Conservation (phyloP, 306 rosid genomes). For the Psophocarpus tetragonolobus region DNA sequence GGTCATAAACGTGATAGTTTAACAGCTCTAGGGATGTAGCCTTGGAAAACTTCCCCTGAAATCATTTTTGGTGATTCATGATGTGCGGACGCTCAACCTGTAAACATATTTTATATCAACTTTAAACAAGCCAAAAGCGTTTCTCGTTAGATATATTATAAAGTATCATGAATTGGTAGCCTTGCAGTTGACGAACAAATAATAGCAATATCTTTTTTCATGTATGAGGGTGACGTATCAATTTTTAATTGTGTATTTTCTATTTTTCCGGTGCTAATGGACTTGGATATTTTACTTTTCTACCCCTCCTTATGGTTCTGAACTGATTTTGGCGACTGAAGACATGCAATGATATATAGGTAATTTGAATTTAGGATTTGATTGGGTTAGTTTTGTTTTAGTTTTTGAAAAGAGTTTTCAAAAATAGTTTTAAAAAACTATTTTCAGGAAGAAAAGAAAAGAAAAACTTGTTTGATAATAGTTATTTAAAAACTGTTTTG, state of each 20-base stretch:
- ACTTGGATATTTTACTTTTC: conserved; percentile 25
- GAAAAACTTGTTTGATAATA: too few relatives aligned
- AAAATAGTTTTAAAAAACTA: too few relatives aligned
- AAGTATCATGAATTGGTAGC: conserved; percentile 46
- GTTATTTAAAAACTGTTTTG: too few relatives aligned
- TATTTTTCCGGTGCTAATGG: background rate
- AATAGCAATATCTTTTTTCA: conserved; percentile 39
- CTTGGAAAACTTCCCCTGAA: conserved; percentile 39
- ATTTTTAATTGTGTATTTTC: conserved; percentile 8
- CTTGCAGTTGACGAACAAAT: conserved; percentile 42
- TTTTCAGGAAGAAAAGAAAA: too few relatives aligned
- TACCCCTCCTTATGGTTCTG: background rate
- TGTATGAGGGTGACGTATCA: conserved; percentile 57
- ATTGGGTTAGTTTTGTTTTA: too few relatives aligned
- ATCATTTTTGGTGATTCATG: background rate
- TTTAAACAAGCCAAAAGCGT: background rate
- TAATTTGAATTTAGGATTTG: too few relatives aligned
- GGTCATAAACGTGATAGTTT: conserved; percentile 27
- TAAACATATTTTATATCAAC: conserved; percentile 2
- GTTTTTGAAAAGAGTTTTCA: too few relatives aligned
- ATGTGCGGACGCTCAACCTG: conserved; percentile 41
- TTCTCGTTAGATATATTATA: conserved; percentile 15
- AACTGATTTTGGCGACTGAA: background rate
- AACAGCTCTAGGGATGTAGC: conserved; percentile 24
- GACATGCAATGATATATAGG: conserved; percentile 21